These are phyloP conservation scores for Fusarium oxysporum DNA, from an alignment of 2,329 filamentous ascomycete species.

Conservation along the genomic window DNA sequence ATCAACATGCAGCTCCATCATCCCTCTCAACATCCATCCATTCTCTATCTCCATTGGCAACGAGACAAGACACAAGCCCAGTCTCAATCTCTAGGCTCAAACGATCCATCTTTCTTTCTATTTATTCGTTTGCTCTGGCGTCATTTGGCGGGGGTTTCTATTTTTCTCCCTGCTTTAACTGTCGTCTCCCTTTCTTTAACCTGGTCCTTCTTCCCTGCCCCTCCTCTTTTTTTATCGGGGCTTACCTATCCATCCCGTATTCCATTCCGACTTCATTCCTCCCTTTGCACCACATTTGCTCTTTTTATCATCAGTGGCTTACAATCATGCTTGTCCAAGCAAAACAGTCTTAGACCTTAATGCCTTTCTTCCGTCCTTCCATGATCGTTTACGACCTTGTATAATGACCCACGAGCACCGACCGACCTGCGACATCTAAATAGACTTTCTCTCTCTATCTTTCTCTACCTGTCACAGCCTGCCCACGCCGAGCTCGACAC, in stretches of 20 bases:
- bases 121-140: constrained; percentile 16
- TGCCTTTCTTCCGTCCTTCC: constrained; percentile 42
- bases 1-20: constrained; percentile 28
- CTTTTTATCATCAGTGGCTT: constrained; percentile 36
- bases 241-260: constrained; percentile 38
- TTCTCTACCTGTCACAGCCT: constrained; percentile 26
- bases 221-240: constrained; percentile 43
- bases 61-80: constrained; percentile 27
- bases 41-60: constrained; percentile 32
- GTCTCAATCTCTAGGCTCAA: constrained; percentile 18
- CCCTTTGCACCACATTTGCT: constrained; percentile 35
- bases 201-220: constrained; percentile 40
- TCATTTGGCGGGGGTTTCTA: constrained; percentile 25
- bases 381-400: constrained; percentile 45
- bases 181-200: constrained; percentile 31
- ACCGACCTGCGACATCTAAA: constrained; percentile 39
- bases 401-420: constrained; percentile 45
- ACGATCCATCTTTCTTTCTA: neutral
- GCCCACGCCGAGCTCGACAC: constrained; percentile 33
- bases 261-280: constrained; percentile 39
- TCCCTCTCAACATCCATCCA: constrained; percentile 17
- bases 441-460: constrained; percentile 35
- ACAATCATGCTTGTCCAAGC: constrained; percentile 34
- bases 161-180: constrained; percentile 23
- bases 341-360: constrained; percentile 45